Conservation (phyloP, 352 stramenopile genomes). For the Phytophthora sansomeana region DNA sequence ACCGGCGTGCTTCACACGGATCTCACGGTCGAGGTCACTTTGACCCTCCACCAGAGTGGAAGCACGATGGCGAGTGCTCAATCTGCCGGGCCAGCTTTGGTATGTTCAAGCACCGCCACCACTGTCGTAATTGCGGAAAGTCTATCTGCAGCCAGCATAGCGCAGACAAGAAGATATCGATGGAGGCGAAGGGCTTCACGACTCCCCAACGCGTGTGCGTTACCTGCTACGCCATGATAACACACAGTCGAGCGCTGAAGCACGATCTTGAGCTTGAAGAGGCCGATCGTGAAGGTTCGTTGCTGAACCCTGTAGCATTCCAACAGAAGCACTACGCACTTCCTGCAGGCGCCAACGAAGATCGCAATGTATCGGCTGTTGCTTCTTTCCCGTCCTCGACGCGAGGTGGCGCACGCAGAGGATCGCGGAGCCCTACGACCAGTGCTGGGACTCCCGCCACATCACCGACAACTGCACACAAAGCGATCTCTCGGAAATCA, state of each 20-base stretch:
- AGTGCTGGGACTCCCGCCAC: slow-evolving; percentile 30
- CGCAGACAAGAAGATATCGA: slow-evolving; percentile 81
- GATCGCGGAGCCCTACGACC: slow-evolving; percentile 18
- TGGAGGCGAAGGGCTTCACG: slow-evolving; percentile 76
- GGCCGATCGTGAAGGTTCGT: slow-evolving; percentile 22
- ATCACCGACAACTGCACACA: slow-evolving; percentile 21
- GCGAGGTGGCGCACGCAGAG: slow-evolving; percentile 15
- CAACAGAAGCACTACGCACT: slow-evolving; percentile 44
- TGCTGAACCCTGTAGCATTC: slow-evolving; percentile 29
- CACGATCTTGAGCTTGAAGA: slow-evolving; percentile 47
- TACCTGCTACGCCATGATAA: slow-evolving; percentile 77
- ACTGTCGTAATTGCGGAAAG: slow-evolving; percentile 87
- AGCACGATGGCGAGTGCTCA: slow-evolving; percentile 79
- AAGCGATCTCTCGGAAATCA: slow-evolving; percentile 22
- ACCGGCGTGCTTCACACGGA: slow-evolving; percentile 39
- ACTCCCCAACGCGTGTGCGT: slow-evolving; percentile 84
- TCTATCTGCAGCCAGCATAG: slow-evolving; percentile 87
- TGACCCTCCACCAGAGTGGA: slow-evolving; percentile 75
- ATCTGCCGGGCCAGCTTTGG: slow-evolving; percentile 79
- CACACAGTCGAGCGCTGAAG: slow-evolving; percentile 50
- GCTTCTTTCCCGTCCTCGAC: slow-evolving; percentile 18
- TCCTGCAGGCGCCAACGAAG: slow-evolving; percentile 3
- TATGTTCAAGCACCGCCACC: slow-evolving; percentile 89
- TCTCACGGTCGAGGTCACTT: slow-evolving; percentile 38
- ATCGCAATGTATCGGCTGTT: slow-evolving; percentile 18